Conservation (phyloP, 192 early-diverging fungal species). For the Entomortierella parvispora region DNA sequence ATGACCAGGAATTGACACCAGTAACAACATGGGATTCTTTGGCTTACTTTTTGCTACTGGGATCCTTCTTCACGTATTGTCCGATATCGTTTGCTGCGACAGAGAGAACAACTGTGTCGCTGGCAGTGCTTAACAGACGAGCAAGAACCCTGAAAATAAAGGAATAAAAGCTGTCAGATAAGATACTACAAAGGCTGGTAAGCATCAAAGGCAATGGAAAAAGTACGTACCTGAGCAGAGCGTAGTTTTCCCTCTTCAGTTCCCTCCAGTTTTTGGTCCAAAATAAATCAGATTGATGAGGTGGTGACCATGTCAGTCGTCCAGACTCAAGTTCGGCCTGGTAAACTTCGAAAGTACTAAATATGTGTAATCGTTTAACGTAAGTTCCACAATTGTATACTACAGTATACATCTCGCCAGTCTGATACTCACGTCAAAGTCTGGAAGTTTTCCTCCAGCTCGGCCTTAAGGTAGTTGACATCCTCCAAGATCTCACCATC, state of each 20-base stretch:
- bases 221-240: constrained; percentile 66
- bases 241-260: constrained; percentile 81
- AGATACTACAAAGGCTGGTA: neutral
- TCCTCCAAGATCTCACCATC: constrained; percentile 91
- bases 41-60: constrained; percentile 87
- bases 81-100: constrained; percentile 89
- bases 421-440: constrained; percentile 76
- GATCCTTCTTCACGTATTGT: constrained; percentile 87
- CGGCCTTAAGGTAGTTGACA: constrained; percentile 75
- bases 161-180: constrained; percentile 8
- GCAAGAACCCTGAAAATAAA: constrained; percentile 63
- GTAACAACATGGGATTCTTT: constrained; percentile 82
- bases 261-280: constrained; percentile 90
- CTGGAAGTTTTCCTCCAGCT: constrained; percentile 80
- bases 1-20: no score
- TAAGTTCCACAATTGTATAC: neutral
- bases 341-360: constrained; percentile 95
- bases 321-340: constrained; percentile 85
- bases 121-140: constrained; percentile 68
- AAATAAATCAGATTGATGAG: constrained; percentile 92
- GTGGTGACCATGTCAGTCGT: constrained; percentile 90
- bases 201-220: neutral
- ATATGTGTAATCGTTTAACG: neutral
- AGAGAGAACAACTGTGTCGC: constrained; percentile 72
- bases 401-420: neutral